Percentiles rank a stretch among this genome's conserved stretches.
Evolutionary conservation across 2,329 filamentous ascomycete species (phyloP).

Genomic region (Phyllosticta paracitricarpa): DNA sequence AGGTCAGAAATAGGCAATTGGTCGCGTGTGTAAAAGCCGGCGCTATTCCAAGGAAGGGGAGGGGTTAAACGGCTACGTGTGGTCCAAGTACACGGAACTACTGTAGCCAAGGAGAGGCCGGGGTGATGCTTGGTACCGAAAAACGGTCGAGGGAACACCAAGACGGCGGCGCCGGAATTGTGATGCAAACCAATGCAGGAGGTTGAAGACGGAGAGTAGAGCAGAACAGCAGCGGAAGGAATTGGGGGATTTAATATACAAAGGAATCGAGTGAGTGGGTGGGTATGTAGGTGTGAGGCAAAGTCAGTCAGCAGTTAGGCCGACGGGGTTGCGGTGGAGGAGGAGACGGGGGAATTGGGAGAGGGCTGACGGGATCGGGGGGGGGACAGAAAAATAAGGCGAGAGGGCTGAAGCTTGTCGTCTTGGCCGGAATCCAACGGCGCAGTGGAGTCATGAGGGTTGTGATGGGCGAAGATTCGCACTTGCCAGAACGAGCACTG

Average conservation of each 20-base stretch:
- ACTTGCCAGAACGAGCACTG: not conserved
- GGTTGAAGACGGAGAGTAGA: not conserved
- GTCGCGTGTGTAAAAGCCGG: not conserved
- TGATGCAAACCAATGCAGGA: not conserved
- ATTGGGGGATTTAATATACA: not conserved
- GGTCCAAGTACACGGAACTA: not conserved
- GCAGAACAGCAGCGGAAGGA: not conserved
- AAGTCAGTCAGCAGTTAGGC: not conserved
- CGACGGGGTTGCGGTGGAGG: not conserved
- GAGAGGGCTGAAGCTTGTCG: constrained; percentile 6
- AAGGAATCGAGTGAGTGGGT: not conserved
- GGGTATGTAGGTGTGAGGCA: not conserved
- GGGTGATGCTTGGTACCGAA: not conserved
- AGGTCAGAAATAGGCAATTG: not conserved
- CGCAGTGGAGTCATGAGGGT: constrained; percentile 7
- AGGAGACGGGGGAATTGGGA: not conserved
- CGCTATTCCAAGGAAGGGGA: not conserved
- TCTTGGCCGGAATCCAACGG: constrained; percentile 2
- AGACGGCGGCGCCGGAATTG: not conserved
- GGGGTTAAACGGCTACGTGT: not conserved
- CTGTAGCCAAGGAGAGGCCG: not conserved
- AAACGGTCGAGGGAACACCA: not conserved
- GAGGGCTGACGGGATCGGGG: not conserved
- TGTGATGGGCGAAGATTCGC: constrained; percentile 3
- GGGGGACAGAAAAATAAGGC: not conserved